A percentile compares a stretch with the other conserved stretches of the same genome.
Conservation (phyloP, 163 green algal genomes). For the Trebouxia gelatinosa region DNA sequence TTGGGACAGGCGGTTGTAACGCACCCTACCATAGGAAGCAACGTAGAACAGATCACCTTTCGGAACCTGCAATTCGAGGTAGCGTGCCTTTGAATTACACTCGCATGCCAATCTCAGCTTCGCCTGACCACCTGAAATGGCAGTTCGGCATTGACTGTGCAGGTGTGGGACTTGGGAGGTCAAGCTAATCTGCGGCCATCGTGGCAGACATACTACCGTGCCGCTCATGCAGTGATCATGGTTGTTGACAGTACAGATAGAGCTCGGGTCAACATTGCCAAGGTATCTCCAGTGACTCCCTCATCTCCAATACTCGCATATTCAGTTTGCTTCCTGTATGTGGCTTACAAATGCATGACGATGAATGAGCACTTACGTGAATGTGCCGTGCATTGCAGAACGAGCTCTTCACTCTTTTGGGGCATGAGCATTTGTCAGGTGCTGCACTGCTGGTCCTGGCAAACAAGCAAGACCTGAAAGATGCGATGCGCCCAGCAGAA, state of each 20-base stretch:
- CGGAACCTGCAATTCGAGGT: slow-evolving; percentile 79
- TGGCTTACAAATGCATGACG: background rate
- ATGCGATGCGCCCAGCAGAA: slow-evolving; percentile 77
- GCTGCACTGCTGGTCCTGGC: slow-evolving; percentile 70
- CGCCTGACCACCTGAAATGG: background rate
- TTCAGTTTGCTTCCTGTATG: background rate
- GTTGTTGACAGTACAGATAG: slow-evolving; percentile 79
- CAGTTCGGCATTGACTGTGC: background rate
- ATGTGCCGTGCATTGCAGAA: slow-evolving; percentile 26
- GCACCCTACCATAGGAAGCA: slow-evolving; percentile 79
- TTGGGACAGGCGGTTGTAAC: slow-evolving; percentile 78
- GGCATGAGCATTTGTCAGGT: slow-evolving; percentile 40
- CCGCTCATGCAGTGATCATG: slow-evolving; percentile 70
- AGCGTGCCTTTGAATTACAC: no score
- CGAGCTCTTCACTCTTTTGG: slow-evolving; percentile 38
- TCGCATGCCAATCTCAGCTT: background rate
- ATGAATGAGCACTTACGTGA: background rate
- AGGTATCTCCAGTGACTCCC: slow-evolving; percentile 28
- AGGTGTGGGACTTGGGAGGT: slow-evolving; percentile 80
- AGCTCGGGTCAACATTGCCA: slow-evolving; percentile 52
- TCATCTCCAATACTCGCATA: background rate
- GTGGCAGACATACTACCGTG: slow-evolving; percentile 73
- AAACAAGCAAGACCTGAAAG: slow-evolving; percentile 83
- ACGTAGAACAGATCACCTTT: slow-evolving; percentile 78
- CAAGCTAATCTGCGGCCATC: slow-evolving; percentile 69